A percentile compares a stretch with the other conserved stretches of the same genome.
These are phyloP conservation scores for Tremella mesenterica DNA, from an alignment of 768 basidiomycete genomes.

Conservation along the genomic window DNA sequence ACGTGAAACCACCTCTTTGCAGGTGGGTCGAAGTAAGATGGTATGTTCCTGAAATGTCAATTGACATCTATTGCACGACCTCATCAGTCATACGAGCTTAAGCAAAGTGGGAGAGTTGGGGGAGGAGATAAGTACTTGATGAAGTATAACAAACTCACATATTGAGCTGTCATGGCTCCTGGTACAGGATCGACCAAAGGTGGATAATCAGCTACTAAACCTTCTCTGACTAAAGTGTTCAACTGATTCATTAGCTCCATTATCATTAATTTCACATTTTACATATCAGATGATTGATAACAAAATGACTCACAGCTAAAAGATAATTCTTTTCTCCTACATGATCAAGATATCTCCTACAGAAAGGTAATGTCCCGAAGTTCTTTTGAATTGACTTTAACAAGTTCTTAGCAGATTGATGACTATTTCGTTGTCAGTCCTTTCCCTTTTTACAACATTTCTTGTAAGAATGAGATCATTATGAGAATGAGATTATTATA, in stretches of 20 bases:
- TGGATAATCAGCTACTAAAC: slow-evolving; percentile 84
- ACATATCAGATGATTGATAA: background rate
- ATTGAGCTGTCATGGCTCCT: slow-evolving; percentile 83
- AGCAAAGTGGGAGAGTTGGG: too few relatives aligned
- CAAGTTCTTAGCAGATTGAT: slow-evolving; percentile 74
- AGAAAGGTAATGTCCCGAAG: slow-evolving; percentile 93
- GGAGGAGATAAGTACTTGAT: too few relatives aligned
- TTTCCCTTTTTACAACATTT: too few relatives aligned
- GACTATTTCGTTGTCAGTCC: slow-evolving; percentile 46
- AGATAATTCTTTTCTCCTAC: slow-evolving; percentile 87
- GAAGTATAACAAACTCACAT: slow-evolving; percentile 32
- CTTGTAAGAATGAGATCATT: too few relatives aligned
- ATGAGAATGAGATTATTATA: too few relatives aligned
- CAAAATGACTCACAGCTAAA: slow-evolving; percentile 65
- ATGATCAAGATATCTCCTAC: slow-evolving; percentile 88
- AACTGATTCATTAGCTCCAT: slow-evolving; percentile 51
- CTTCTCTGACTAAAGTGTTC: slow-evolving; percentile 78
- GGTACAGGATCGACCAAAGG: slow-evolving; percentile 70
- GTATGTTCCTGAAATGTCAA: slow-evolving; percentile 46
- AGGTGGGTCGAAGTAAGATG: slow-evolving; percentile 48
- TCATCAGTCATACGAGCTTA: background rate
- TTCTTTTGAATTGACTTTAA: slow-evolving; percentile 79
- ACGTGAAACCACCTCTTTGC: slow-evolving; percentile 49
- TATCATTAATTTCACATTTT: background rate
- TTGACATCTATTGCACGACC: too few relatives aligned